A percentile compares a stretch with the other conserved stretches of the same genome.
phyloP scores from a whole-genome alignment of 495 filamentous ascomycete species.

The Durotheca rogersii region DNA sequence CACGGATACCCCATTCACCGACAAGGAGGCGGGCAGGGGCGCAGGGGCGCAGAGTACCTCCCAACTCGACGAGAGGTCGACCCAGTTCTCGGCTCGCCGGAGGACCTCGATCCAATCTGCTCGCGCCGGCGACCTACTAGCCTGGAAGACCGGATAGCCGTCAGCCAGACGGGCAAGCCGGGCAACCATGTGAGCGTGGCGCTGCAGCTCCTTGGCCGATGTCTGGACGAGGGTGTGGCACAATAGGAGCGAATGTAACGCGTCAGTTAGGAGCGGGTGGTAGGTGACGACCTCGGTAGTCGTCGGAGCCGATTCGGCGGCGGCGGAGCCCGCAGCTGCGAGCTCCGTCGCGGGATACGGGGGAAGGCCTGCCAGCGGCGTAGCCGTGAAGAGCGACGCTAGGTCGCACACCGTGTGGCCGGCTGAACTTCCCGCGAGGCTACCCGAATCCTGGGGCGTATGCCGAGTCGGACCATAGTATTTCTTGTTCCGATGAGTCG shows the following conservation, averaged over 20 bases:
- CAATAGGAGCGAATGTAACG: conserved; percentile 70
- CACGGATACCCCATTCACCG: conserved; percentile 24
- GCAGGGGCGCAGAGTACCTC: conserved; percentile 70
- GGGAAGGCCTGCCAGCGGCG: conserved; percentile 57
- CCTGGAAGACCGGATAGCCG: conserved; percentile 77
- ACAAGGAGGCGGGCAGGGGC: conserved; percentile 52
- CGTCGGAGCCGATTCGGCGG: conserved; percentile 34
- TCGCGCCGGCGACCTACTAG: conserved; percentile 67
- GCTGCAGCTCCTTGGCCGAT: conserved; percentile 67
- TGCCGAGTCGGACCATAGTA: conserved; percentile 32
- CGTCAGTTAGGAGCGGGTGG: conserved; percentile 74
- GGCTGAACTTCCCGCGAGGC: conserved; percentile 28
- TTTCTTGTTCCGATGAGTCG: conserved; percentile 48
- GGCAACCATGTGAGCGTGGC: conserved; percentile 76
- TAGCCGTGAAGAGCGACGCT: conserved; percentile 56
- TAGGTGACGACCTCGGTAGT: conserved; percentile 70
- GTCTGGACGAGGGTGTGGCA: conserved; percentile 74
- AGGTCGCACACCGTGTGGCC: conserved; percentile 46
- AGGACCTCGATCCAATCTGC: conserved; percentile 79
- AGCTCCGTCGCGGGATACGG: conserved; percentile 54
- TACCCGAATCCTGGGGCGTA: conserved; percentile 31
- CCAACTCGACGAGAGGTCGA: conserved; percentile 62
- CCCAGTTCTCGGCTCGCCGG: conserved; percentile 63
- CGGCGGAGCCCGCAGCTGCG: conserved; percentile 20
- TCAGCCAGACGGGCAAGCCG: conserved; percentile 71